Conservation (phyloP, 2,329 filamentous ascomycete species). For the Pseudovirgaria hyperparasitica region DNA sequence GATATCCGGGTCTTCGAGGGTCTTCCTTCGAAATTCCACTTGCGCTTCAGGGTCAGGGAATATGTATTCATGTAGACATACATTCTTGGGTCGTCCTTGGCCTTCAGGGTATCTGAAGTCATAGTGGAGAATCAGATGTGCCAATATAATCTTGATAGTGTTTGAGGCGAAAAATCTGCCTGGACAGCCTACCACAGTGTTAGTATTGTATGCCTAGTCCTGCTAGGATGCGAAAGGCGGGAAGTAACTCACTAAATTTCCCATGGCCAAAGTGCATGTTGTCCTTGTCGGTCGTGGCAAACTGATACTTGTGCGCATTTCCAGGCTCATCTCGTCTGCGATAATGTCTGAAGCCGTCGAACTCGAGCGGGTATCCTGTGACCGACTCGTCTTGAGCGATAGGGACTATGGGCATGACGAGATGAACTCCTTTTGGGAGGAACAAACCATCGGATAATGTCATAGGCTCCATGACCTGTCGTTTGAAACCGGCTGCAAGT, state of each 20-base stretch:
- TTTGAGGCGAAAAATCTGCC: slow-evolving; percentile 6
- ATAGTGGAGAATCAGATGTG: slow-evolving; percentile 3
- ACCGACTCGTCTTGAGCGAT: slow-evolving; percentile 5
- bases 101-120: slow-evolving; percentile 5
- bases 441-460: slow-evolving; percentile 7
- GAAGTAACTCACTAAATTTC: no score
- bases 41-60: slow-evolving; percentile 5
- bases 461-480: slow-evolving; percentile 4
- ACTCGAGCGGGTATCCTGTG: slow-evolving; percentile 5
- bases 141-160: slow-evolving; percentile 6
- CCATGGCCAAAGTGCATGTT: slow-evolving; percentile 2
- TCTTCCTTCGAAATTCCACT: no score
- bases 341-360: slow-evolving; percentile 7
- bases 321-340: slow-evolving; percentile 3
- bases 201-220: no score
- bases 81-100: slow-evolving; percentile 2
- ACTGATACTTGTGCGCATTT: background rate
- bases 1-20: no score
- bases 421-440: slow-evolving; percentile 5
- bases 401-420: slow-evolving; percentile 5
- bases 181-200: no score
- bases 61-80: slow-evolving; percentile 4
- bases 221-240: no score
- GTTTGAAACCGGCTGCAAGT: slow-evolving; percentile 4
- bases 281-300: slow-evolving; percentile 4